Conservation (phyloP, 73 alveolate species). For the Paramecium caudatum region DNA sequence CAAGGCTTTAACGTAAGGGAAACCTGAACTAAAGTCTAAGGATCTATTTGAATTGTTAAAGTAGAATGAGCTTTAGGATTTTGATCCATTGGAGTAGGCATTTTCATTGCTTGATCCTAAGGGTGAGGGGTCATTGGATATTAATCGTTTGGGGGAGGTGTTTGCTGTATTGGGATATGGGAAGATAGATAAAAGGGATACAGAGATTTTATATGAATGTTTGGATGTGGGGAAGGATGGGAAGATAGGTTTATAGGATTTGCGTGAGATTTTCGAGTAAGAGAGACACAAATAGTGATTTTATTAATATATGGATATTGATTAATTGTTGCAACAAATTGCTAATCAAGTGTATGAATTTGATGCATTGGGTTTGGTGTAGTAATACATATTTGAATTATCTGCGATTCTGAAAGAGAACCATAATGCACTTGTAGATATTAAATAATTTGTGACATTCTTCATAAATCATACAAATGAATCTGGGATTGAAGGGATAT, state of each 20-base stretch:
- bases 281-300: slow-evolving; percentile 52
- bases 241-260: slow-evolving; percentile 67
- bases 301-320: slow-evolving; percentile 48
- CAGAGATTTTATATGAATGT: slow-evolving; percentile 67
- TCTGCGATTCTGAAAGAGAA: slow-evolving; percentile 14
- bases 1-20: slow-evolving; percentile 73
- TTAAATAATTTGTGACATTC: neutral
- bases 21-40: slow-evolving; percentile 72
- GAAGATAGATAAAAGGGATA: slow-evolving; percentile 65
- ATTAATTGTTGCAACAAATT: neutral
- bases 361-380: slow-evolving; percentile 32
- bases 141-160: slow-evolving; percentile 69
- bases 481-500: slow-evolving; percentile 41
- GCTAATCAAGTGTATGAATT: slow-evolving; percentile 34
- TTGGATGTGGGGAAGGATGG: slow-evolving; percentile 73
- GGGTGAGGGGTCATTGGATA: slow-evolving; percentile 67
- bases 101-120: slow-evolving; percentile 69
- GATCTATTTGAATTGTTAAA: slow-evolving; percentile 70
- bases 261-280: slow-evolving; percentile 73
- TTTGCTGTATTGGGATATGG: slow-evolving; percentile 74
- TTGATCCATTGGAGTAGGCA: slow-evolving; percentile 76
- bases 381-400: slow-evolving; percentile 59
- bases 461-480: slow-evolving; percentile 12
- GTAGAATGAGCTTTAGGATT: slow-evolving; percentile 71
- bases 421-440: slow-evolving; percentile 2